Evolutionary conservation across 1,139 yeast species (phyloP).

Genomic region (Scheffersomyces cryptocercus): DNA sequence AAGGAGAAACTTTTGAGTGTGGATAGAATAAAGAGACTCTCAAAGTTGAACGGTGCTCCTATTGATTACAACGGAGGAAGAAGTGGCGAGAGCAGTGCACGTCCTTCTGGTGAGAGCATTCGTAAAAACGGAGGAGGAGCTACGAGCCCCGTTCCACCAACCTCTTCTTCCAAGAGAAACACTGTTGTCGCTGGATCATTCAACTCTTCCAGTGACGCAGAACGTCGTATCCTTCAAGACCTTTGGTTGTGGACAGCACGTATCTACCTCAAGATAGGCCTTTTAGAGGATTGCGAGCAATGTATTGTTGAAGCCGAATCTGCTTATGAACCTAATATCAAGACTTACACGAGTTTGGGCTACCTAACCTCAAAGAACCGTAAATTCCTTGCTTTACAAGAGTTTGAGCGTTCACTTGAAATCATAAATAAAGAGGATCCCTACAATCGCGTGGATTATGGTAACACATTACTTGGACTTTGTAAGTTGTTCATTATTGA

Average conservation of each 20-base stretch:
- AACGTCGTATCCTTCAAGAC: constrained; percentile 50
- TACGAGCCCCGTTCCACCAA: neutral
- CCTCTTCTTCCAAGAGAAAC: neutral
- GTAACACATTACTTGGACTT: constrained; percentile 67
- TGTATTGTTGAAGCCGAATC: constrained; percentile 75
- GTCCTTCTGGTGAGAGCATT: neutral
- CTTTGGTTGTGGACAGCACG: constrained; percentile 78
- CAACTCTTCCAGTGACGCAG: constrained; percentile 8
- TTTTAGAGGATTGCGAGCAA: constrained; percentile 63
- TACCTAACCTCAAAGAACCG: constrained; percentile 41
- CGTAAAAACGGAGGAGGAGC: neutral
- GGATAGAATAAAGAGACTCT: constrained; percentile 20
- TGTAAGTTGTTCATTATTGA: constrained; percentile 55
- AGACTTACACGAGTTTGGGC: constrained; percentile 59
- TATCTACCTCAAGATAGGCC: constrained; percentile 59
- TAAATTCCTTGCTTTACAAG: constrained; percentile 56
- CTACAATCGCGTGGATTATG: constrained; percentile 40
- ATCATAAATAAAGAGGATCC: constrained; percentile 20
- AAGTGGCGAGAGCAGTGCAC: constrained; percentile 1
- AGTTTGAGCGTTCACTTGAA: constrained; percentile 69
- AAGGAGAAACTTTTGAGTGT: constrained; percentile 17
- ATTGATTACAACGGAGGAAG: constrained; percentile 4
- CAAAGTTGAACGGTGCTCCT: constrained; percentile 10
- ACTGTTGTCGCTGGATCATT: neutral
- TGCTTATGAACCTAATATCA: constrained; percentile 48